phyloP scores from a whole-genome alignment of 257 asterid species.

The Salvia miltiorrhiza region DNA sequence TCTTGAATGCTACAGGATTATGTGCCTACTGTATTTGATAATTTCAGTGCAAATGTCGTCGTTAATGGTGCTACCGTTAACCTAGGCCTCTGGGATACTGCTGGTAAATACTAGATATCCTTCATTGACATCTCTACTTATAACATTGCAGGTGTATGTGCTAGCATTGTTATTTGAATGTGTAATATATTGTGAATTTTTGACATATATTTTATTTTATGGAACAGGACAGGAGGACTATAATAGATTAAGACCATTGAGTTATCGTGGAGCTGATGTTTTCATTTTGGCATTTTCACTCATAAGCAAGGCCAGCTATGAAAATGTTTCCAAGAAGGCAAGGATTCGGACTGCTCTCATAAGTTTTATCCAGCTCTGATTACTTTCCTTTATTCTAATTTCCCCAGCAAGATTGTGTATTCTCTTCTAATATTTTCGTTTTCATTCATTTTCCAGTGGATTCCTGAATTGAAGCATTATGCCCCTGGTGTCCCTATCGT shows the following conservation, averaged over 20 bases:
- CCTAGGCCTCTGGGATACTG: conserved; percentile 86
- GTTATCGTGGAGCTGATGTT: conserved; percentile 85
- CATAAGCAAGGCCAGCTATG: conserved; percentile 79
- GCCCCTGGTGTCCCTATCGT: conserved; percentile 80
- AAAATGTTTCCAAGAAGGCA: conserved; percentile 75
- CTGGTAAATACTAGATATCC: conserved; percentile 40
- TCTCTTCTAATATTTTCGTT: background rate
- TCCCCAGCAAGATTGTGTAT: background rate
- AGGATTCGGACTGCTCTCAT: conserved; percentile 13
- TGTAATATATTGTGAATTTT: background rate
- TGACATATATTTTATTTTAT: conserved; percentile 3
- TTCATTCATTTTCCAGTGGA: conserved; percentile 51
- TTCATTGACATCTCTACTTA: conserved; percentile 3
- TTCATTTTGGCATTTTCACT: conserved; percentile 75
- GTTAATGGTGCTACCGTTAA: conserved; percentile 71
- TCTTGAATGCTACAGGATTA: conserved; percentile 61
- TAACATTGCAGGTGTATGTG: conserved; percentile 1
- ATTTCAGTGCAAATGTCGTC: conserved; percentile 74
- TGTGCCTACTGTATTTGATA: conserved; percentile 78
- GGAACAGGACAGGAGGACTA: conserved; percentile 79
- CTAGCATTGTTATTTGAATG: conserved; percentile 8
- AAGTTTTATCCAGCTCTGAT: background rate
- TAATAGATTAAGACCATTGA: conserved; percentile 70
- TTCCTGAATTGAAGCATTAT: conserved; percentile 76
- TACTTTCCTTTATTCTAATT: background rate